Base-by-base conservation (phyloP, 306 rosid species). In the Vigna reflexopilosa region DNA sequence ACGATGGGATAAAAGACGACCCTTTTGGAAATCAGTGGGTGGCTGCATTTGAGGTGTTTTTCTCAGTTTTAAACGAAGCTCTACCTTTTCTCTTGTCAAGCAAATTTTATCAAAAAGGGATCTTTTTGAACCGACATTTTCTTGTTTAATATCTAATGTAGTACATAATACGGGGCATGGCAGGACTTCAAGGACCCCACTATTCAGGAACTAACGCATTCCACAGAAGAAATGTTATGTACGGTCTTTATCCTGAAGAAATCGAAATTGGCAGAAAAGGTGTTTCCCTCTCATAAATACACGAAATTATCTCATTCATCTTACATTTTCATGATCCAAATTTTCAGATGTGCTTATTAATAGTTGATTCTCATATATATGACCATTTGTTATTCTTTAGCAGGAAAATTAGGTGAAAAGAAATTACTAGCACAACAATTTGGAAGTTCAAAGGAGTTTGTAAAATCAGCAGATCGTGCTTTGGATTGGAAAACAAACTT, bases 181-280 rank as follows among this genome's bases (percentile, higher is more conserved):
- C 70, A 7, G 94, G 93, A 56, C 63, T 86, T 26, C 95, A 91
- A 84, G 94, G 94, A 77, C 80, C 84, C n/a, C 19, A 16, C 19
- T 85, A 85, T 75, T 62, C 1, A 1, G 97, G 97, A 77, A 88
- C 93, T 17, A 85, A 88, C 63, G 83, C 90, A 42, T 79, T 92
- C 63, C 93, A 87, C 63, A 87, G 90, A 83, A 84, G 90, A 64
- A 88, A 82, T 69, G 83, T 85, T 28, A 88, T 94, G 5, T 93
- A 91, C 8, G 98, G 92, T 49, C 77, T 83, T 65, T 81, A 58
- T 36, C 90, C 94, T 3, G 2, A 63, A 19, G 63, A 73, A 45
- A 22, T 47, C 2, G 63, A 78, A 69, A 67, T 5, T 54, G 75
- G 61, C 11, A 73, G 7, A 24, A 76, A 82, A 81, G 86, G 88